A percentile compares a stretch with the other conserved stretches of the same genome.
Evolutionary conservation across 2,329 filamentous ascomycete genomes (phyloP).

Genomic region (Nemania serpens): DNA sequence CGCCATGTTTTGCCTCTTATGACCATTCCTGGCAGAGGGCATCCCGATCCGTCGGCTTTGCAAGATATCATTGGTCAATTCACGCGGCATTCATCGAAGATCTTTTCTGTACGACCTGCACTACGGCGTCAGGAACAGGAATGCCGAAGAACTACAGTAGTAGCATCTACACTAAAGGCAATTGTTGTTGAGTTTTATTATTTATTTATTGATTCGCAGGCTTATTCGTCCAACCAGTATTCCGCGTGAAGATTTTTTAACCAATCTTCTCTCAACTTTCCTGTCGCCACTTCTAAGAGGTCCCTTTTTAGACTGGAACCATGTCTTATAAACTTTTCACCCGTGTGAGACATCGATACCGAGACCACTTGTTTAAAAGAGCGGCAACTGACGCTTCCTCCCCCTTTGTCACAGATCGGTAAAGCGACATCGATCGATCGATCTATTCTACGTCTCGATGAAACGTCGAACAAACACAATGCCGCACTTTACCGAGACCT

Average conservation of each 20-base stretch:
- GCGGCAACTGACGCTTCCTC: background rate
- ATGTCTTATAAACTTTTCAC: background rate
- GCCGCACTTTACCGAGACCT: constrained; percentile 36
- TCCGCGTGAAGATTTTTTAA: too few relatives aligned
- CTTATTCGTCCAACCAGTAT: too few relatives aligned
- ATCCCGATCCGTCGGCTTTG: constrained; percentile 4
- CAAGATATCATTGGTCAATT: constrained; percentile 17
- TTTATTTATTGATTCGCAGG: background rate
- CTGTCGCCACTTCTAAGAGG: background rate
- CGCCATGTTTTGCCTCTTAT: constrained; percentile 3
- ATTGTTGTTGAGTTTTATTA: background rate
- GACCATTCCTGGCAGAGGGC: constrained; percentile 4
- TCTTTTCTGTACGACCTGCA: background rate
- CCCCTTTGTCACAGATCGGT: background rate
- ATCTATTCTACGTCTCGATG: background rate
- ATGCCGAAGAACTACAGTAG: background rate
- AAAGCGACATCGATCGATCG: constrained; percentile 10
- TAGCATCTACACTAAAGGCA: background rate
- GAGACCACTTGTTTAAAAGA: background rate
- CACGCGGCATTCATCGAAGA: background rate
- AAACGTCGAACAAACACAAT: constrained; percentile 18
- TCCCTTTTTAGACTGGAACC: background rate
- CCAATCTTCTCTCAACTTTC: too few relatives aligned
- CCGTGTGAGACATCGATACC: background rate
- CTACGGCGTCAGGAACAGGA: background rate